Evolutionary conservation across 345 rosid species (phyloP).

Genomic region (Turritis glabra): DNA sequence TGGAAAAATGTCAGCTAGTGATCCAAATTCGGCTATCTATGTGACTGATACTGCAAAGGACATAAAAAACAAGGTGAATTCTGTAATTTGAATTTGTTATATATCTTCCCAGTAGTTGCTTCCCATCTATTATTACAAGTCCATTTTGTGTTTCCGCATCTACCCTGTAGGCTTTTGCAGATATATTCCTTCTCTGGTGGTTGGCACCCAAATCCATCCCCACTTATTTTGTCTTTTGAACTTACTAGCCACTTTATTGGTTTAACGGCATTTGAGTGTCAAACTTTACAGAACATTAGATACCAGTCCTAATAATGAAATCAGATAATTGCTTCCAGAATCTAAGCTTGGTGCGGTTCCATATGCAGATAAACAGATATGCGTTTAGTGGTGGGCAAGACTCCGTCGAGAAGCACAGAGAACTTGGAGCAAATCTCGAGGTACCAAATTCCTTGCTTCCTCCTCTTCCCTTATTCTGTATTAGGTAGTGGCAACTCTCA

Average conservation of each 20-base stretch:
- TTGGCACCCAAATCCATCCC: background rate
- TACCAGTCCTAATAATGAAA: background rate
- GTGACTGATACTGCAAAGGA: slow-evolving; percentile 85
- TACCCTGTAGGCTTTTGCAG: background rate
- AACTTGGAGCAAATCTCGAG: slow-evolving; percentile 89
- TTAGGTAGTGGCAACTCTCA: background rate
- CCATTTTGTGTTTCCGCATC: background rate
- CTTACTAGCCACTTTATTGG: background rate
- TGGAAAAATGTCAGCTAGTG: slow-evolving; percentile 98
- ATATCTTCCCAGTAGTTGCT: too few species aligned
- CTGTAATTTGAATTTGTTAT: slow-evolving; percentile 5
- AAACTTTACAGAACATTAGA: background rate
- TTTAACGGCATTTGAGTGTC: background rate
- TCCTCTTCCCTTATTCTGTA: background rate
- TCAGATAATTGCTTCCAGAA: background rate
- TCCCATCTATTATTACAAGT: background rate
- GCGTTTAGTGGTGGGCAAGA: slow-evolving; percentile 94
- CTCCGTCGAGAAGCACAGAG: slow-evolving; percentile 63
- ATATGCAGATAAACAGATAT: slow-evolving; percentile 64
- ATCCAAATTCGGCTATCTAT: slow-evolving; percentile 92
- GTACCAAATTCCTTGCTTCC: slow-evolving; percentile 38
- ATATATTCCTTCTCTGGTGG: background rate
- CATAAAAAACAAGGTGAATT: slow-evolving; percentile 71
- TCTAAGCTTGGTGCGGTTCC: background rate
- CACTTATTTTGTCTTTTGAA: background rate